Base-by-base conservation (phyloP, 2,329 filamentous ascomycete genomes). In the Canariomyces notabilis region DNA sequence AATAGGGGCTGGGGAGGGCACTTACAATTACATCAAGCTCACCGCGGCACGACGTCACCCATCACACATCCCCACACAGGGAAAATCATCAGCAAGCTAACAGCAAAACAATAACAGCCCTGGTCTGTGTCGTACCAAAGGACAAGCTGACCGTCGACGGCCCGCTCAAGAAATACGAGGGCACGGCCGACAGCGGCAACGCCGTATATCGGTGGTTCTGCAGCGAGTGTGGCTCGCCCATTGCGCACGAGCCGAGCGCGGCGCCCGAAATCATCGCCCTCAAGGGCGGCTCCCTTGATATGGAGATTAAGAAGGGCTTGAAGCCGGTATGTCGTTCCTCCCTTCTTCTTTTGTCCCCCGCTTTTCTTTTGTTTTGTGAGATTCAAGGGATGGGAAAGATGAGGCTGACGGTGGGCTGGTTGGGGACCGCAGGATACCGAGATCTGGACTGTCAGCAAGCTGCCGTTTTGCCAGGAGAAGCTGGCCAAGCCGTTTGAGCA, bases 191-290 rank as follows among this genome's bases (percentile, higher is more conserved):
- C 50, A 83, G 79, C 0, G 82, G 82, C 61, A 74, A 82, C 42
- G 65, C 68, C 48, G 82, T 85, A 52, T 80, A 83, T 71, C 80
- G 82, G 55, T 70, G 83, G 64, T 85, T 85, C 73, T 85, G 82
- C 74, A 69, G 71, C 54, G 80, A 84, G 61, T 85, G 82, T 66
- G 82, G 82, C 53, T 83, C 79, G 14, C 82, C 82, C 50, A 83
- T 85, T 57, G 82, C 81, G 49, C 82, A 85, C 65, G 82, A 85
- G 65, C 82, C 82, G 20, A 80, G 85, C 48, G 77, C 77, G n/a
- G 80, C 80, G n/a, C 81, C 80, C 29, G 73, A 76, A 53, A 84
- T 85, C 67, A 84, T 85, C 57, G 82, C 80, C 51, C 66, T 85
- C 61, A 85, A 85, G 76, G 82, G 73, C 26, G 82, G 82, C 48